Percentiles rank a stretch among this genome's conserved stretches.
Evolutionary conservation across 306 rosid species (phyloP).

Genomic region (Oxytropis ochrocephala): DNA sequence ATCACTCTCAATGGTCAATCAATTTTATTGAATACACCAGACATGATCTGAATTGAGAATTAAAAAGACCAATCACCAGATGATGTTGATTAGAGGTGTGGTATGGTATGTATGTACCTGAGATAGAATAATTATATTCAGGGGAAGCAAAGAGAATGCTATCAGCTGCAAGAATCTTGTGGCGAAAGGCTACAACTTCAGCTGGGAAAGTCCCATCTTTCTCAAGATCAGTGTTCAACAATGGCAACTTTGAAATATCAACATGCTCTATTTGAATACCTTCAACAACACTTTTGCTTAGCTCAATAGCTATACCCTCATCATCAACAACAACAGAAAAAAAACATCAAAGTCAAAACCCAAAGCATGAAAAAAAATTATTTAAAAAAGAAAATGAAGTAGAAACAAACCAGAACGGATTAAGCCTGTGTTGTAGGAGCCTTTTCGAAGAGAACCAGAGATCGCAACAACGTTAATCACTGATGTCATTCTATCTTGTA

Average conservation of each 20-base stretch:
- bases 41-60: too few relatives aligned
- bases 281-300: conserved; percentile 25
- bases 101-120: too few relatives aligned
- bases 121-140: conserved; percentile 61
- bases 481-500: conserved; percentile 8
- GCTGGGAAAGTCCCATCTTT: conserved; percentile 44
- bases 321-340: neutral
- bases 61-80: too few relatives aligned
- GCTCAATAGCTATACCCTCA: conserved; percentile 36
- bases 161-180: conserved; percentile 47
- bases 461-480: conserved; percentile 50
- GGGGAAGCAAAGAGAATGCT: conserved; percentile 65
- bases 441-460: conserved; percentile 59
- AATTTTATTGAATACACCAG: too few relatives aligned
- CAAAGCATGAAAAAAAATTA: neutral
- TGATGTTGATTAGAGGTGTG: too few relatives aligned
- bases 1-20: too few relatives aligned
- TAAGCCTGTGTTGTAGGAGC: conserved; percentile 51
- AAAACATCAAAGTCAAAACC: neutral
- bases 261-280: conserved; percentile 46
- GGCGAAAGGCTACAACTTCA: conserved; percentile 49
- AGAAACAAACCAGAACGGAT: conserved; percentile 47
- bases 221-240: conserved; percentile 63
- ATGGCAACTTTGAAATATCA: conserved; percentile 50
- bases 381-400: neutral